Percentiles rank a stretch among this genome's conserved stretches.
phyloP scores from a whole-genome alignment of 352 stramenopile species.

The Globisporangium nodosum region DNA sequence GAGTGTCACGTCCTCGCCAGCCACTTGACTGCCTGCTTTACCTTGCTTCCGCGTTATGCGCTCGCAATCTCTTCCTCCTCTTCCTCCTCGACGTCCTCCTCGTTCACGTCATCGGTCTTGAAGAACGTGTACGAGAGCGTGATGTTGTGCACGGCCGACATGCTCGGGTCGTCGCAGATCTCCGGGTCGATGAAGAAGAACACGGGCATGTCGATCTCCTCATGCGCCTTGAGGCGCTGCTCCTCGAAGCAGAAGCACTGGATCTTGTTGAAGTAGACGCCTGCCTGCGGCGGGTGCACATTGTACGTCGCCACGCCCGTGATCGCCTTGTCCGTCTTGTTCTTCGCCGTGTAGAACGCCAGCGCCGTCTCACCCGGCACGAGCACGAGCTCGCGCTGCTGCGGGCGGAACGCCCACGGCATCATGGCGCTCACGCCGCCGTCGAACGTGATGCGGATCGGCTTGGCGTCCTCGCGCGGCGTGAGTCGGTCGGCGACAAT shows the following conservation, averaged over 20 bases:
- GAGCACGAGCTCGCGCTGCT: constrained; percentile 91
- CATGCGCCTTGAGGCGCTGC: constrained; percentile 93
- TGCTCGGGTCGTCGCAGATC: constrained; percentile 95
- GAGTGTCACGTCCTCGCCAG: background rate
- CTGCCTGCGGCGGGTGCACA: constrained; percentile 94
- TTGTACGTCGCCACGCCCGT: constrained; percentile 99
- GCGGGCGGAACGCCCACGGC: constrained; percentile 96
- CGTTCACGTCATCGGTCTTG: constrained; percentile 93
- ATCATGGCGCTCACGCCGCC: constrained; percentile 92
- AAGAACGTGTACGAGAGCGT: constrained; percentile 99
- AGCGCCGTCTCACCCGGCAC: constrained; percentile 98
- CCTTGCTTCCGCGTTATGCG: background rate
- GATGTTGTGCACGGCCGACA: constrained; percentile 96
- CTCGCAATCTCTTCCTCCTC: constrained; percentile 26
- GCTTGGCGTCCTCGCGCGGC: constrained; percentile 85
- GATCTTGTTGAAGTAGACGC: constrained; percentile 99
- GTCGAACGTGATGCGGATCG: constrained; percentile 97
- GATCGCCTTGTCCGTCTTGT: constrained; percentile 96
- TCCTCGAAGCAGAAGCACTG: constrained; percentile 99
- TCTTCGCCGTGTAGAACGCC: constrained; percentile 98
- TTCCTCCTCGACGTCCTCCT: constrained; percentile 81
- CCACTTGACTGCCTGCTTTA: background rate
- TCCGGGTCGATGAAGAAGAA: constrained; percentile 99
- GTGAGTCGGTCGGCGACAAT: constrained; percentile 83
- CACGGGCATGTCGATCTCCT: constrained; percentile 99